Percentiles rank a stretch among this genome's conserved stretches.
Evolutionary conservation across 495 filamentous ascomycete genomes (phyloP).

Genomic region (Talaromyces ruber): DNA sequence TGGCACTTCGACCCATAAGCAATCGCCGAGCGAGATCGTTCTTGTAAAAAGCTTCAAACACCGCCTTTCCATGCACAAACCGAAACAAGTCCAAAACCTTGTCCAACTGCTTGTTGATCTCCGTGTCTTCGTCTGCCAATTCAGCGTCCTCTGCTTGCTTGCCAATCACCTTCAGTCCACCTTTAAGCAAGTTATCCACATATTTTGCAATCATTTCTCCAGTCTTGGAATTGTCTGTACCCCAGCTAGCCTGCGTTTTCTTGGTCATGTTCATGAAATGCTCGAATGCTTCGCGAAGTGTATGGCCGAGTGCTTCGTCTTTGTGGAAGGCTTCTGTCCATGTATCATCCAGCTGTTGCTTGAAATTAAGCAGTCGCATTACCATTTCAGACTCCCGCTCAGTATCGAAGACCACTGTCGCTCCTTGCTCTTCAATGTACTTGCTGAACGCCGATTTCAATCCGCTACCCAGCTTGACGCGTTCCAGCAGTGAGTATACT

Average conservation of each 20-base stretch:
- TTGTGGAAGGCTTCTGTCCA: conserved; percentile 64
- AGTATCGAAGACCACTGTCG: conserved; percentile 70
- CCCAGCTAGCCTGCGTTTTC: conserved; percentile 54
- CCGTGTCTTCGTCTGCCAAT: conserved; percentile 78
- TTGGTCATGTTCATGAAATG: conserved; percentile 82
- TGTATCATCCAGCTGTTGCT: conserved; percentile 67
- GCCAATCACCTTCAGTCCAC: conserved; percentile 69
- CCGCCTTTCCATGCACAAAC: conserved; percentile 93
- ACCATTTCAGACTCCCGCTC: conserved; percentile 81
- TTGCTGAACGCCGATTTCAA: conserved; percentile 64
- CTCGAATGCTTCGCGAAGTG: conserved; percentile 74
- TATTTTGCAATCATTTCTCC: conserved; percentile 99
- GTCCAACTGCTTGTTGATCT: conserved; percentile 83
- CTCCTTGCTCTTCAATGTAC: conserved; percentile 72
- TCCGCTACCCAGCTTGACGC: conserved; percentile 51
- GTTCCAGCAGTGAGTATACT: conserved; percentile 68
- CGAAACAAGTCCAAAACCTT: conserved; percentile 89
- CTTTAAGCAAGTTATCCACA: conserved; percentile 81
- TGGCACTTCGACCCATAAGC: conserved; percentile 84
- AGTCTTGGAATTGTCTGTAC: conserved; percentile 80
- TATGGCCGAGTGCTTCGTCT: conserved; percentile 65
- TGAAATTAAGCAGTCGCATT: conserved; percentile 68
- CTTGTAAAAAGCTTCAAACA: conserved; percentile 99
- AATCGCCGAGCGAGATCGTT: conserved; percentile 85
- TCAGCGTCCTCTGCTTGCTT: conserved; percentile 35